Percentiles rank a stretch among this genome's conserved stretches.
Conservation (phyloP, 2,329 filamentous ascomycete species). For the Onygenales sp. region DNA sequence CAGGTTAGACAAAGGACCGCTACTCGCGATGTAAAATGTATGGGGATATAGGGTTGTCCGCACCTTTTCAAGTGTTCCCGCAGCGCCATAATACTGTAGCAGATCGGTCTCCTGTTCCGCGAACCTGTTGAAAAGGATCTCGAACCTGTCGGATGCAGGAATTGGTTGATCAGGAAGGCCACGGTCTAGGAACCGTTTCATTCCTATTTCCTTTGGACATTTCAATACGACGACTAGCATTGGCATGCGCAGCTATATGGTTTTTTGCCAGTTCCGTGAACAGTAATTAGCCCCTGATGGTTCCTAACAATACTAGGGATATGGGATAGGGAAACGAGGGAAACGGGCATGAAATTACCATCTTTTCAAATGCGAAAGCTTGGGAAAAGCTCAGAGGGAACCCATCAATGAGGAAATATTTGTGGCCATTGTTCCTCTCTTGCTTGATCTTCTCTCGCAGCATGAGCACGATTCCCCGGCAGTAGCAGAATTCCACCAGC, state of each 20-base stretch:
- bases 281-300: neutral
- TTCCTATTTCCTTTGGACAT: neutral
- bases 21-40: too few relatives aligned
- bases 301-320: too few relatives aligned
- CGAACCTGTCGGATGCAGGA: neutral
- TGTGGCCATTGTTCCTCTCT: conserved; percentile 1
- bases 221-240: neutral
- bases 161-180: neutral
- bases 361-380: conserved; percentile 6
- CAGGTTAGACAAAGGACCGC: too few relatives aligned
- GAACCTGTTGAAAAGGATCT: neutral
- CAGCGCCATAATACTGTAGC: too few relatives aligned
- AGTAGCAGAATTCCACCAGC: neutral
- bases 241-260: neutral
- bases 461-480: conserved; percentile 1
- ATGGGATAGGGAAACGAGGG: neutral
- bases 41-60: too few relatives aligned
- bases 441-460: conserved; percentile 6
- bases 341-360: neutral
- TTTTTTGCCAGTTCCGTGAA: neutral
- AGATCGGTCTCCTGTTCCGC: too few relatives aligned
- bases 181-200: neutral
- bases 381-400: conserved; percentile 6
- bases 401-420: conserved; percentile 7
- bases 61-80: too few relatives aligned